Percentiles rank a stretch among this genome's conserved stretches.
Evolutionary conservation across 192 early-diverging fungal genomes (phyloP).

Genomic region (Funneliformis geosporum): DNA sequence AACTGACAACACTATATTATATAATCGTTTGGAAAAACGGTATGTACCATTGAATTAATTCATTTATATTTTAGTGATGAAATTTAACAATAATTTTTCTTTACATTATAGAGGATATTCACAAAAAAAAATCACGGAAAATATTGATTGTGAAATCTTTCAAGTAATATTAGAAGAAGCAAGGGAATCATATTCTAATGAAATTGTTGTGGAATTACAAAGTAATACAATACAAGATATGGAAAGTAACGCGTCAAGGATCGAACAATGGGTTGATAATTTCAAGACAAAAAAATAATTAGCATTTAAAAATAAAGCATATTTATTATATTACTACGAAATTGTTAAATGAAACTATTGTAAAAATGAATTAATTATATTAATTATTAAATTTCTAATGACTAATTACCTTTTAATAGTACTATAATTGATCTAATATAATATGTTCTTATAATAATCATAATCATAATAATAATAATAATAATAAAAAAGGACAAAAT

Average conservation of each 20-base stretch:
- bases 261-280: slow-evolving; percentile 67
- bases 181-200: slow-evolving; percentile 73
- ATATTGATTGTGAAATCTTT: slow-evolving; percentile 97
- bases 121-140: slow-evolving; percentile 85
- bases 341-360: too few relatives aligned
- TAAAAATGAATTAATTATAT: too few relatives aligned
- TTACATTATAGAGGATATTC: slow-evolving; percentile 67
- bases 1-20: slow-evolving; percentile 76
- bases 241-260: slow-evolving; percentile 86
- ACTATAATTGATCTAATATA: too few relatives aligned
- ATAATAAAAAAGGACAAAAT: too few relatives aligned
- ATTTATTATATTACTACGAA: too few relatives aligned
- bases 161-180: slow-evolving; percentile 92
- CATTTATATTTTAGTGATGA: background rate
- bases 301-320: background rate
- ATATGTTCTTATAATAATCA: too few relatives aligned
- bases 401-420: too few relatives aligned
- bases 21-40: slow-evolving; percentile 78
- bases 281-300: slow-evolving; percentile 51
- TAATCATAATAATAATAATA: too few relatives aligned
- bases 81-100: slow-evolving; percentile 14
- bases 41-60: slow-evolving; percentile 26
- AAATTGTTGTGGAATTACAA: slow-evolving; percentile 78
- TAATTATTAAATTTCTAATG: too few relatives aligned
- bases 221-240: slow-evolving; percentile 87